Percentiles rank a stretch among this genome's conserved stretches.
These are phyloP conservation scores for Suillus subalutaceus DNA, from an alignment of 768 basidiomycete species.

Conservation along the genomic window DNA sequence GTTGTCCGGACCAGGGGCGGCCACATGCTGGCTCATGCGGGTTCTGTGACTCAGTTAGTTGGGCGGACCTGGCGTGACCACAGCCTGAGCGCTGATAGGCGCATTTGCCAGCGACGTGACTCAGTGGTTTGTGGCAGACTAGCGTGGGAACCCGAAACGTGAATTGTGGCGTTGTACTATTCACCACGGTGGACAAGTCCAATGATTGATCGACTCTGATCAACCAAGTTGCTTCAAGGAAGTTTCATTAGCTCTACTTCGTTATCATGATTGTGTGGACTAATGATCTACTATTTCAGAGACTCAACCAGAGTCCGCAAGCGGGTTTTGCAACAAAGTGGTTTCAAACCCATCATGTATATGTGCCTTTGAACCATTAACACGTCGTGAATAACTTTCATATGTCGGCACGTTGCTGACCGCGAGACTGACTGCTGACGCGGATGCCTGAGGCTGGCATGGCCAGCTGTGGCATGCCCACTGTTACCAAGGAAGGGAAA, in stretches of 20 bases:
- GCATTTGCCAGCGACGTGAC: not conserved
- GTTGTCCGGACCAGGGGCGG: conserved; percentile 17
- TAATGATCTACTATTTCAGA: not conserved
- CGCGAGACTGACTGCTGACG: not conserved
- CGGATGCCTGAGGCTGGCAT: not conserved
- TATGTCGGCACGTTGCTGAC: not conserved
- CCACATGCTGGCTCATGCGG: conserved; percentile 13
- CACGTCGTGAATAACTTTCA: not conserved
- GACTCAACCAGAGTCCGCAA: not conserved
- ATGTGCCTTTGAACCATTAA: not conserved
- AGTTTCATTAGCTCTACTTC: not conserved
- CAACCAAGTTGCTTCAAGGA: not conserved
- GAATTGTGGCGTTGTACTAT: too few relatives aligned
- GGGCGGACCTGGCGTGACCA: not conserved
- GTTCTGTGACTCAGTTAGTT: conserved; percentile 24
- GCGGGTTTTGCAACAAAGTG: not conserved
- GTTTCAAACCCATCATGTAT: not conserved
- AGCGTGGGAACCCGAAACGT: not conserved
- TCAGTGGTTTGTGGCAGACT: not conserved
- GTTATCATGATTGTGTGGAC: not conserved
- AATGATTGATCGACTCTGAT: too few relatives aligned
- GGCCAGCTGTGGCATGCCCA: not conserved
- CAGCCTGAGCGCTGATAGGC: conserved; percentile 1
- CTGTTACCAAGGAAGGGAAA: not conserved
- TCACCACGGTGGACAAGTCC: too few relatives aligned